Evolutionary conservation across 2,329 filamentous ascomycete genomes (phyloP), one percentile per base, ranked within the genome.

Genomic region (Fusarium praegraminearum): DNA sequence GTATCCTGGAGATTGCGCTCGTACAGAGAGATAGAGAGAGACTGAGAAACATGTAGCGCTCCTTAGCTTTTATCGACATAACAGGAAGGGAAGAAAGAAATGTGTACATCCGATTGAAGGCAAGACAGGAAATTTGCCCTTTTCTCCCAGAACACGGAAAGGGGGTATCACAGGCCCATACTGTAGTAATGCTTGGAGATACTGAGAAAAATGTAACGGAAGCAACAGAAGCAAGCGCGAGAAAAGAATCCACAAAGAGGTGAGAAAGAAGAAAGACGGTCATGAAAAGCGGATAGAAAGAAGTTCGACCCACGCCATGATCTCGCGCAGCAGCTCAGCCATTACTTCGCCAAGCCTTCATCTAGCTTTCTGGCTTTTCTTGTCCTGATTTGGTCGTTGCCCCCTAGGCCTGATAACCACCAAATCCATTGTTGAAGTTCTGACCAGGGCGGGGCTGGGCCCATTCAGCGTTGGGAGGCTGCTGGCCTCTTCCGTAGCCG

Each of bases 401-500:
- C 60, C 65, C 67, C 78, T 85, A 90, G 69, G 86, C 86, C 79
- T 90, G 88, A 79, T 90, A 91, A 67, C 87, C 85, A 70, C 85
- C 84, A 77, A 89, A 90, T 62, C 87, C 88, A 73, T 87, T 89
- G 73, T 79, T 80, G 78, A 87, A 89, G 78, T 85, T 87, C 77
- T 89, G 87, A 57, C 83, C 83, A 28, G 82, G 82, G 53, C 81
- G 81, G 52, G 83, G 80, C 76, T 86, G 84, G 57, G 80, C 79
- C 87, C 87, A 88, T 75, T 87, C 86, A 67, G 83, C 76, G 69
- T 86, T 87, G 41, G 86, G 85, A 40, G 84, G 83, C 76, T 87
- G 85, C 73, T 89, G 87, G 70, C 92, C 93, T 78, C 93, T 93
- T 68, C 93, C 93, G 77, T 94, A 97, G 66, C 93, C 93, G 75